Conservation (phyloP, 2,329 filamentous ascomycete genomes). For the Coniosporium tulheliwenetii region DNA sequence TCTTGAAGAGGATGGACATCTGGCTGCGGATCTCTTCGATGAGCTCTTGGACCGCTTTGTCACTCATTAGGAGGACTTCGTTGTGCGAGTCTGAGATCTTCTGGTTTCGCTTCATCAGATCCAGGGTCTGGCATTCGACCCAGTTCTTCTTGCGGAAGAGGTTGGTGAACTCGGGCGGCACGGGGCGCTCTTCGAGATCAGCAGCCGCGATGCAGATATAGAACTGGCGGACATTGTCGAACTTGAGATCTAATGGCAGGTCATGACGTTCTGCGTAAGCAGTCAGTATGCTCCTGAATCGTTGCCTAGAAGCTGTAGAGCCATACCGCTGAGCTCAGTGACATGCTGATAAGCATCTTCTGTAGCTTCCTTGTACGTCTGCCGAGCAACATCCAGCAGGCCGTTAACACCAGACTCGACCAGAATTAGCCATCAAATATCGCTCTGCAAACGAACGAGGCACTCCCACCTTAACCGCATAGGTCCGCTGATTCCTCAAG, state of each 20-base stretch:
- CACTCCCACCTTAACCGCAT: conserved; percentile 58
- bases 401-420: conserved; percentile 61
- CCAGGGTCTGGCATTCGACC: conserved; percentile 76
- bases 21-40: conserved; percentile 56
- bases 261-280: conserved; percentile 29
- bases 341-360: conserved; percentile 62
- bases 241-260: conserved; percentile 53
- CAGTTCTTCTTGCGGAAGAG: conserved; percentile 53
- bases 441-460: neutral
- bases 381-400: conserved; percentile 73
- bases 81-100: conserved; percentile 64
- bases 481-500: conserved; percentile 75
- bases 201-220: conserved; percentile 51
- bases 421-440: neutral
- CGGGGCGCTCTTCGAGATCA: conserved; percentile 43
- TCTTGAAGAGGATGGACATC: conserved; percentile 60
- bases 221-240: conserved; percentile 63
- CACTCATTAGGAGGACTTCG: conserved; percentile 71
- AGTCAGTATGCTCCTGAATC: neutral
- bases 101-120: conserved; percentile 62
- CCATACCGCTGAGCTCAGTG: conserved; percentile 46
- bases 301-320: neutral
- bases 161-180: conserved; percentile 67
- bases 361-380: conserved; percentile 79
- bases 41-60: conserved; percentile 57